Base-by-base conservation (phyloP, 176 grass and related monocot species). In the Juncus effusus region DNA sequence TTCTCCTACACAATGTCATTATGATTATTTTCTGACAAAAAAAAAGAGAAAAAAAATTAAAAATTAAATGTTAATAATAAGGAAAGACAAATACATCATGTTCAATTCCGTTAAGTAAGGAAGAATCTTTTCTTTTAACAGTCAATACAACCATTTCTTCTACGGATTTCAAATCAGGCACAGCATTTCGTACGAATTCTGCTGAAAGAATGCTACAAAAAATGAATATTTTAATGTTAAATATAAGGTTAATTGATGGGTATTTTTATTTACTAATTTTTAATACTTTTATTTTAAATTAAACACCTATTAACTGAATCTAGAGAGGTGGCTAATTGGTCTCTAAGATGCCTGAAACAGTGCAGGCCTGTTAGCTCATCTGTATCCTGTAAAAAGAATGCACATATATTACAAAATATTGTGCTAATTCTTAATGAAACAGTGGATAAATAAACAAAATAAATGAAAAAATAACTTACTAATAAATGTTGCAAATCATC, bases 171-270 rank as follows among this genome's bases (percentile, higher is more conserved):
- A 72, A 78, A 85, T 99, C 89, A 76, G 82, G 88, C 81, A 99
- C 78, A 74, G 94, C 88, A 69, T 86, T 86, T 13, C 79, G 85
- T 63, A 99, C 74, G 87, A 99, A 99, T 76, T 99, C 94, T 87
- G 88, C 94, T 89, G 88, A 88, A 77, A 99, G 94, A 93, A 99
- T 99, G 88, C 94, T 99, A 87, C 94, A 99, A 89, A 49, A 77
- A 47, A 91, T 84, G 68, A 87, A 91, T 82, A 87, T 74, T 62
- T 73, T 61, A 64, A 77, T 78, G 85, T 88, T 84, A 87, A 86
- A 28, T 28, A 28, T 28, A 82, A 51, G 81, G 49, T 53, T 80
- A 82, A 50, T 57, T 67, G 69, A 13, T 61, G 50, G 28, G 59
- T 11, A 49, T 28, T 12, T 8, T 52, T 52, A 52, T 52, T 8